Evolutionary conservation across 2,329 filamentous ascomycete genomes (phyloP).

Genomic region (Coniochaeta sp.): DNA sequence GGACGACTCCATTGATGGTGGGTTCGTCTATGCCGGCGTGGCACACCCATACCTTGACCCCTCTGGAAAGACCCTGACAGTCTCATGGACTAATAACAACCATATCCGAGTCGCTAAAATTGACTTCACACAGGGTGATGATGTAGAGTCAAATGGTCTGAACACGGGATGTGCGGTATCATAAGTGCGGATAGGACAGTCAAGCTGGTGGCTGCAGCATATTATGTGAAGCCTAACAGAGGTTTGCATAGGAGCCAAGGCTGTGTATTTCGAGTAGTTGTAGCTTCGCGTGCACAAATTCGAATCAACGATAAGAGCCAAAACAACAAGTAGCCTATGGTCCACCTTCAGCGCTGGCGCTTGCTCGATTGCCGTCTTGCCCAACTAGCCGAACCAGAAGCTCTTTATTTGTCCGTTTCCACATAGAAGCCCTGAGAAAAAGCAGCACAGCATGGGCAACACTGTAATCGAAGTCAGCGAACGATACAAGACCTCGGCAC

Average conservation of each 20-base stretch:
- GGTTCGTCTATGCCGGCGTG: constrained; percentile 27
- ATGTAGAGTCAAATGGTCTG: neutral
- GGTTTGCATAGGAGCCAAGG: neutral
- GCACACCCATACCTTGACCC: constrained; percentile 29
- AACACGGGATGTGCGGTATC: neutral
- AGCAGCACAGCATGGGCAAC: neutral
- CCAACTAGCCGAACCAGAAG: neutral
- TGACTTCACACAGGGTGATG: neutral
- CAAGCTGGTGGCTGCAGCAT: neutral
- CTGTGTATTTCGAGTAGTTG: neutral
- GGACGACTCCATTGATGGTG: constrained; percentile 22
- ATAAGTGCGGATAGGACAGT: neutral
- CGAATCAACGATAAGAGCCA: neutral
- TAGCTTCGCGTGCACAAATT: neutral
- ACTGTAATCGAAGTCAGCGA: neutral
- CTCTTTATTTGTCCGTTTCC: neutral
- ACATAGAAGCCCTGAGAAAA: neutral
- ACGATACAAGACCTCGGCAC: neutral
- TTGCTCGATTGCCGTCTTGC: neutral
- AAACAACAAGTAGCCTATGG: neutral
- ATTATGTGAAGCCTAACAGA: neutral
- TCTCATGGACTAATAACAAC: constrained; percentile 2
- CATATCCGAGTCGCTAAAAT: neutral
- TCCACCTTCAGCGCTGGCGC: neutral
- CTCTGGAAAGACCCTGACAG: constrained; percentile 21